Base-by-base conservation (phyloP, 331 rosid species). In the Spiraea crenata region DNA sequence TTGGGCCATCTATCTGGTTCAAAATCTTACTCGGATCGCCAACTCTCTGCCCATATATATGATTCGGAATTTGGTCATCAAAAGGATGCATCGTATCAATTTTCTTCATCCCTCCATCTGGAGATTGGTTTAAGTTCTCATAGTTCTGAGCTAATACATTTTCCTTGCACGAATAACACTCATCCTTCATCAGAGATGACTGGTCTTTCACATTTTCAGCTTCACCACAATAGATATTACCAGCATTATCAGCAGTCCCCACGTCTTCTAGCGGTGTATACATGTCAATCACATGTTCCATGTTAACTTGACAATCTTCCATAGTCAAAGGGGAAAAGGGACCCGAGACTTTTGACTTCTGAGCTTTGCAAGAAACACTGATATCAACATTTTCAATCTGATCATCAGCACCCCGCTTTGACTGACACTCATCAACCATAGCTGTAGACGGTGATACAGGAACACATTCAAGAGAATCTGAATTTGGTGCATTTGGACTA, bases 1-100 rank as follows among this genome's bases (percentile, higher is more conserved):
- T 82, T 57, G 76, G 71, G 77, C 73, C 57, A 70, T 49, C 55
- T 7, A 46, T 72, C 63, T 74, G 81, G 69, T 75, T 81, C 57
- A 63, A 63, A 79, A 75, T 77, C 73, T 44, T 61, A 37, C 55
- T 44, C 61, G 52, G 71, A 16, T 68, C 68, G 51, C 51, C 44
- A 54, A 63, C 19, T 50, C 45, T 63, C 41, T 77, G 78, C 79
- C 73, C 63, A 25, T 52, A 40, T 65, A 56, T 54, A n/a, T 25
- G 75, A 73, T 79, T 66, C 20, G 34, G 51, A 46, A 42, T 71
- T 77, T 67, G 78, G 40, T 48, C 72, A 56, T 74, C 44, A 55
- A 63, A 71, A 58, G 67, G 71, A 76, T 16, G 63, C 16, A 51
- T 68, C 19, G 52, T 16, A 65, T 70, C 76, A 41, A 54, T 39